Evolutionary conservation across 2,329 filamentous ascomycete species (phyloP).

Genomic region (Penicillium italicum): DNA sequence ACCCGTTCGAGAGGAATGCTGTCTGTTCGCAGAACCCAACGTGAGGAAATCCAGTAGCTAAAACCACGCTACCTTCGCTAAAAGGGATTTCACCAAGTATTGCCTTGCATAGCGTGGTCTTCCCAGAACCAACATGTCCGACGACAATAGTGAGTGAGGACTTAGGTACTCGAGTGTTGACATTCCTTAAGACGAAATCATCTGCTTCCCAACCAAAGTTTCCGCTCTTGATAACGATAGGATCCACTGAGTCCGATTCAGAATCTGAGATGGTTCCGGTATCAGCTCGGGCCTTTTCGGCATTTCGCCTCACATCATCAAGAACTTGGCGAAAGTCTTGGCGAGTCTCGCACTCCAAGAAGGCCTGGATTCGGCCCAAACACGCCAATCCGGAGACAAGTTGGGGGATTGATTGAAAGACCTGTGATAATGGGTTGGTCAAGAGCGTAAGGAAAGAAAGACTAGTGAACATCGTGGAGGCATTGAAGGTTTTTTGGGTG

Average conservation of each 20-base stretch:
- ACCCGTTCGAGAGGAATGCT: neutral
- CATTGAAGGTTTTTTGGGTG: neutral
- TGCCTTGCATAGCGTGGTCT: neutral
- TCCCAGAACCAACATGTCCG: neutral
- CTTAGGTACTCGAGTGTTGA: neutral
- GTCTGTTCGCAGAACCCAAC: neutral
- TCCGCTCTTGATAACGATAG: neutral
- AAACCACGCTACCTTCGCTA: neutral
- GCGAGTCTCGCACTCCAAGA: neutral
- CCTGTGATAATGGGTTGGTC: neutral
- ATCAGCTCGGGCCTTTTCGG: rapidly evolving
- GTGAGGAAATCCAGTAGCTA: neutral
- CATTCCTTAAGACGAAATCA: neutral
- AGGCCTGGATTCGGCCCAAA: neutral
- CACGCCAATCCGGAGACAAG: neutral
- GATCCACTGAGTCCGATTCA: rapidly evolving
- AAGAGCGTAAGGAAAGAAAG: neutral
- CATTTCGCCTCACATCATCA: neutral
- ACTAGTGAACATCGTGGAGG: neutral
- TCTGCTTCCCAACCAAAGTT: neutral
- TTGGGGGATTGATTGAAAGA: neutral
- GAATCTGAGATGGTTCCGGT: neutral
- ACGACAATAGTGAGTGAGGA: neutral
- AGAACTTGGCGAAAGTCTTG: neutral
- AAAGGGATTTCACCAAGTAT: neutral